phyloP scores from a whole-genome alignment of 345 rosid species.

The Streptanthus diversifolius region DNA sequence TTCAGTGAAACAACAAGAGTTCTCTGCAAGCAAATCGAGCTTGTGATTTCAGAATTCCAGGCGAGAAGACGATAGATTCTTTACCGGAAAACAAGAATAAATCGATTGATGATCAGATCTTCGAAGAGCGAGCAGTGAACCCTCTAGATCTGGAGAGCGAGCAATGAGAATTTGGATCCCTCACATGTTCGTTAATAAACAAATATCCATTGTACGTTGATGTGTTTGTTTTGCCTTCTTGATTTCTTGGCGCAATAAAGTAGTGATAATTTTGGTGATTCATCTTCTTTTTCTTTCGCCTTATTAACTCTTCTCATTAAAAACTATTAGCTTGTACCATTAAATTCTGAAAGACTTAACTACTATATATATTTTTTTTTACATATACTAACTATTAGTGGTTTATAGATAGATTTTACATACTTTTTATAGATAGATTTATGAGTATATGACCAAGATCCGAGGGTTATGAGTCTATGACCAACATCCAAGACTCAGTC shows the following conservation, averaged over 20 bases:
- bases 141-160: neutral
- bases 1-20: neutral
- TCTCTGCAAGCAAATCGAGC: neutral
- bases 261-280: conserved; percentile 2
- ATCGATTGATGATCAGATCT: conserved; percentile 16
- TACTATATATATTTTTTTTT: too few relatives aligned
- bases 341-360: neutral
- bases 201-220: conserved; percentile 3
- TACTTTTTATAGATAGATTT: too few relatives aligned
- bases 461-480: too few relatives aligned
- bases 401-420: too few relatives aligned
- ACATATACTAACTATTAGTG: too few relatives aligned
- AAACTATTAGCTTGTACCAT: neutral
- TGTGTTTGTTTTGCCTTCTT: neutral
- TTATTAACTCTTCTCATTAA: neutral
- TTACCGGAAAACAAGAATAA: neutral
- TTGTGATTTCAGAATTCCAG: neutral
- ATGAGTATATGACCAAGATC: neutral
- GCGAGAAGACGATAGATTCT: neutral
- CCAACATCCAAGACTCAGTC: too few relatives aligned
- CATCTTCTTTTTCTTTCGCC: conserved; percentile 9
- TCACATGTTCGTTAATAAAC: conserved; percentile 21
- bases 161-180: neutral
- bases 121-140: neutral
- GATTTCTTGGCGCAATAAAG: conserved; percentile 22